Conservation (phyloP, 2,329 filamentous ascomycete species). For the Epichloe brachyelytri region DNA sequence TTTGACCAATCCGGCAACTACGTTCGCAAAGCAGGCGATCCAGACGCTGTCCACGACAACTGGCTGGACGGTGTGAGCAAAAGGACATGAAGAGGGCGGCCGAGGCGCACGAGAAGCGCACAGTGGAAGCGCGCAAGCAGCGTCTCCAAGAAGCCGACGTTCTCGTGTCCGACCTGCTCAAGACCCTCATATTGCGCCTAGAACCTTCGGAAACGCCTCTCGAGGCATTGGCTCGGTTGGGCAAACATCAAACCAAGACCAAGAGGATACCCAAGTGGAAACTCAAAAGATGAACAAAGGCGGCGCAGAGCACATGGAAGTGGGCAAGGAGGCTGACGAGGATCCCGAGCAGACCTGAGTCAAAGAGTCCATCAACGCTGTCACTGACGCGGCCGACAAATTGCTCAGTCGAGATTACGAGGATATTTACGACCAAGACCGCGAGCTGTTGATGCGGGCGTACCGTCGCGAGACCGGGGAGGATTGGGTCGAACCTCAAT, state of each 20-base stretch:
- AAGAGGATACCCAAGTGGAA: constrained; percentile 52
- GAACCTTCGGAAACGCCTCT: constrained; percentile 75
- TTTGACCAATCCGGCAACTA: constrained; percentile 91
- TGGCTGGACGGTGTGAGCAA: constrained; percentile 91
- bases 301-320: constrained; percentile 50
- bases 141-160: constrained; percentile 63
- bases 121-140: constrained; percentile 59
- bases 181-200: constrained; percentile 56
- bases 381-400: constrained; percentile 83
- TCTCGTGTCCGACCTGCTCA: constrained; percentile 60
- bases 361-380: constrained; percentile 61
- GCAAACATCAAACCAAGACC: constrained; percentile 51
- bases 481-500: constrained; percentile 52
- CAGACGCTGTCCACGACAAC: constrained; percentile 77
- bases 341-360: constrained; percentile 58
- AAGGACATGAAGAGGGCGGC: constrained; percentile 84
- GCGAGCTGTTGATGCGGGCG: constrained; percentile 71
- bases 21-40: constrained; percentile 76
- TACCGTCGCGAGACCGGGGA: constrained; percentile 80
- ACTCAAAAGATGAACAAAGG: constrained; percentile 52
- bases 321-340: constrained; percentile 41
- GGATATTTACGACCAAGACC: constrained; percentile 84
- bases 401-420: constrained; percentile 70
- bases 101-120: constrained; percentile 74
- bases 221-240: constrained; percentile 74